phyloP scores from a whole-genome alignment of 176 grass and related monocot species.

The Dendrocalamus sinicus region DNA sequence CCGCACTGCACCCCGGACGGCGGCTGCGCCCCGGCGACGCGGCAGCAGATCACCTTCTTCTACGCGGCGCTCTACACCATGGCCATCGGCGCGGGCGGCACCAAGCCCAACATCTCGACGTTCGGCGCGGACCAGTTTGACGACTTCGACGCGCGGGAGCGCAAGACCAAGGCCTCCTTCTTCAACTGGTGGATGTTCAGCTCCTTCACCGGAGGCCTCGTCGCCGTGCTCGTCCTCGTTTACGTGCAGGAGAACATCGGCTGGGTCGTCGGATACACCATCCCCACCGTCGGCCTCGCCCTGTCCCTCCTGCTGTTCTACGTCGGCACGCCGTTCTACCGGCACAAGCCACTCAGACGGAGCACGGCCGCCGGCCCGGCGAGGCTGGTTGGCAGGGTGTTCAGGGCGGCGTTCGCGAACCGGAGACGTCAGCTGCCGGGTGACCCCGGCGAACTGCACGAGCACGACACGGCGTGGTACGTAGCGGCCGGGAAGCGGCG shows the following conservation, averaged over 20 bases:
- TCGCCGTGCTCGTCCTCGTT: conserved; percentile 64
- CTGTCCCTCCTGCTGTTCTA: conserved; percentile 60
- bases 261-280: conserved; percentile 66
- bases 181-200: conserved; percentile 97
- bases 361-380: conserved; percentile 42
- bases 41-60: conserved; percentile 59
- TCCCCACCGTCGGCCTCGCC: conserved; percentile 63
- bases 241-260: conserved; percentile 78
- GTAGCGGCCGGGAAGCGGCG: conserved; percentile 48
- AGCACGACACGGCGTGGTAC: conserved; percentile 52
- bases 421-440: not conserved
- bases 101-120: conserved; percentile 89
- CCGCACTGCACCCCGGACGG: conserved; percentile 44
- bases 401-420: conserved; percentile 45
- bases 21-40: conserved; percentile 46
- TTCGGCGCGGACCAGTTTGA: conserved; percentile 90
- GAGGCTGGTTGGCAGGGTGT: conserved; percentile 45
- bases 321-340: conserved; percentile 62
- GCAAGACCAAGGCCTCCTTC: conserved; percentile 60
- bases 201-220: conserved; percentile 60
- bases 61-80: conserved; percentile 64
- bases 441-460: conserved; percentile 36
- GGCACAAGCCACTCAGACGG: conserved; percentile 48
- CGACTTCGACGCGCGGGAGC: conserved; percentile 58
- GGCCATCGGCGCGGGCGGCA: conserved; percentile 71